Evolutionary conservation across 2,329 filamentous ascomycete genomes (phyloP), one percentile per base, ranked within the genome.

Genomic region (Aspergillus tubingensis): DNA sequence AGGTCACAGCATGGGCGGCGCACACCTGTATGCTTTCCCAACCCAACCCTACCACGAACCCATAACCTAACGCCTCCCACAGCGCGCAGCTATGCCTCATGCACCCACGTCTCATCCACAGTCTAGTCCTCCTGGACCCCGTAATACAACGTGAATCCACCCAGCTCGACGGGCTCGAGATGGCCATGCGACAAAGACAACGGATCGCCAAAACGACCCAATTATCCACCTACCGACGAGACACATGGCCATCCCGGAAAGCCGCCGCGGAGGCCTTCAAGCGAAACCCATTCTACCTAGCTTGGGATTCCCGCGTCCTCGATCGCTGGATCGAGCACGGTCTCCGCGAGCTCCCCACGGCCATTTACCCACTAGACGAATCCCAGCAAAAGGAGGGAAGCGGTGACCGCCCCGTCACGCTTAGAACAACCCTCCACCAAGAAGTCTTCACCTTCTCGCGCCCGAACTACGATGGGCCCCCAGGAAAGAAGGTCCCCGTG

Each of bases 1-100:
- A 27, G 94, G 92, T 15, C 94, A 98, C 78, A 96, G 91, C 68
- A 93, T 96, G 81, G 94, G 94, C 67, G 92, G 85, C 65, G 86
- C 85, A 71, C 85, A 90, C 60, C 82, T 97, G 72, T 80, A 49
- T 67, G 73, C 69, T 39, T 15, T 49, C 8, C 5, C 21, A 54
- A 27, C 44, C 23, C 25, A n/a, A 5, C 25, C 54, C 48, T 11
- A 17, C 61, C 36, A 57, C 57, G 57, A 47, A 62, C 48, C 8
- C 10, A 11, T 10, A 43, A 2, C 5, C 27, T 30, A 55, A 55
- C 17, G 3, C 50, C 17, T 23, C 27, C 8, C n/a, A 13, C 65
- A 80, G 78, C 57, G 82, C 85, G 57, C 87, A 91, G 67, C 81
- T 94, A 15, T 81, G 91, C 4, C 80, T 94, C 10, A 83, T 92